Conservation (phyloP, 371 early-diverging fungal genomes). For the Apophysomyces ossiformis region DNA sequence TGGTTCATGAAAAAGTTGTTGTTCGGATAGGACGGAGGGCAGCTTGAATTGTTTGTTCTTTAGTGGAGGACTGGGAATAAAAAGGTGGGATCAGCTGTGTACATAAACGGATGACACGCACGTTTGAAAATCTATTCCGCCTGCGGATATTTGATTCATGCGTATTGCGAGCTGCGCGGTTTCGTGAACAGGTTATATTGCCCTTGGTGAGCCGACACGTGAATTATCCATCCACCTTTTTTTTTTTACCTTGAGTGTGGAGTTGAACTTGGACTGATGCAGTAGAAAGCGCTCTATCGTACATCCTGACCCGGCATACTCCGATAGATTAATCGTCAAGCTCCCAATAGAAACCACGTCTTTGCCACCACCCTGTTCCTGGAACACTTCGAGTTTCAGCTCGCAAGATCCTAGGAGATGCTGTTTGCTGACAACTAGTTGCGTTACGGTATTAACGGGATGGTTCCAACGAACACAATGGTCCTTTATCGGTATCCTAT, state of each 20-base stretch:
- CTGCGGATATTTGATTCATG: constrained; percentile 48
- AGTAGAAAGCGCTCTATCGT: constrained; percentile 46
- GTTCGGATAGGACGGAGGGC: constrained; percentile 7
- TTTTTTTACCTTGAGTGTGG: constrained; percentile 46
- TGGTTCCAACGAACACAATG: constrained; percentile 60
- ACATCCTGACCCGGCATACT: constrained; percentile 47
- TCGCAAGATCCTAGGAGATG: constrained; percentile 62
- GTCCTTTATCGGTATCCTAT: constrained; percentile 61
- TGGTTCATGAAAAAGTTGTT: neutral
- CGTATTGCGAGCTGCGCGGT: constrained; percentile 45
- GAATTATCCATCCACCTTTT: neutral
- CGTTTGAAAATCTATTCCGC: constrained; percentile 42
- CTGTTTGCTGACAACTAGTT: constrained; percentile 62
- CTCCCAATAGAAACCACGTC: constrained; percentile 58
- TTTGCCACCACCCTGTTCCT: constrained; percentile 64
- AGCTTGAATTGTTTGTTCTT: constrained; percentile 14
- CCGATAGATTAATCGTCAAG: constrained; percentile 48
- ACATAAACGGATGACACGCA: constrained; percentile 25
- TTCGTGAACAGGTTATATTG: no score
- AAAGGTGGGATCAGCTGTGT: constrained; percentile 16
- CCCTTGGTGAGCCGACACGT: neutral
- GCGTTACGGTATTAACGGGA: constrained; percentile 42
- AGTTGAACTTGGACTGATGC: constrained; percentile 54
- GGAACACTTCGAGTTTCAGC: constrained; percentile 56
- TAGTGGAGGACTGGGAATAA: constrained; percentile 16